A percentile compares a stretch with the other conserved stretches of the same genome.
Evolutionary conservation across 2,329 filamentous ascomycete genomes (phyloP).

Genomic region (Colletotrichum cereale): DNA sequence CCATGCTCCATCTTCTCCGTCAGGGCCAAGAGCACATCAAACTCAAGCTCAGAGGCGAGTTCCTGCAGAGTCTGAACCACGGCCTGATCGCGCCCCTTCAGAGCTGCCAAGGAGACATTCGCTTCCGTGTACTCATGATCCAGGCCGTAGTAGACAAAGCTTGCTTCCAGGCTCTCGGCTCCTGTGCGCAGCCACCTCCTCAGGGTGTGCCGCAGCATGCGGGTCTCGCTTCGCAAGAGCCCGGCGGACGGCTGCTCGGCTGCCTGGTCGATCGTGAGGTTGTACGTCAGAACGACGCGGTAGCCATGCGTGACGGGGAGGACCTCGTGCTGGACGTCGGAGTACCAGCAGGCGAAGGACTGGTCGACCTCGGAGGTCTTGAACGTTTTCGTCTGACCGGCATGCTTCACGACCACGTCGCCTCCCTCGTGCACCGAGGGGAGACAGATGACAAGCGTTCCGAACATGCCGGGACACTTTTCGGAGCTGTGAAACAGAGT

Average conservation of each 20-base stretch:
- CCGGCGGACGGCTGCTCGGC: slow-evolving; percentile 42
- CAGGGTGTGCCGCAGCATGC: slow-evolving; percentile 43
- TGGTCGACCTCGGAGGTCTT: slow-evolving; percentile 45
- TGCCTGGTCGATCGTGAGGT: slow-evolving; percentile 52
- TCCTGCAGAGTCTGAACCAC: slow-evolving; percentile 45
- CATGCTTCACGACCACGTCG: slow-evolving; percentile 54
- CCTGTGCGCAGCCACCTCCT: slow-evolving; percentile 45
- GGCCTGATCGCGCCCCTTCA: slow-evolving; percentile 48
- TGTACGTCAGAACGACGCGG: slow-evolving; percentile 66
- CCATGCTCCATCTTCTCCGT: slow-evolving; percentile 48
- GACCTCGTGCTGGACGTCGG: slow-evolving; percentile 66
- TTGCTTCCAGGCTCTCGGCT: not conserved
- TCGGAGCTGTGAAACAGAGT: slow-evolving; percentile 51
- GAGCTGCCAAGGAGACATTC: slow-evolving; percentile 45
- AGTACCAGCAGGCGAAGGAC: slow-evolving; percentile 57
- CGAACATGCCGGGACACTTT: slow-evolving; percentile 62
- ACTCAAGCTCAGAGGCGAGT: slow-evolving; percentile 43
- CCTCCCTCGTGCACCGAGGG: slow-evolving; percentile 63
- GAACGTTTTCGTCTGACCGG: slow-evolving; percentile 49
- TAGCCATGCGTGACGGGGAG: slow-evolving; percentile 60
- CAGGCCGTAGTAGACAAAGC: slow-evolving; percentile 48
- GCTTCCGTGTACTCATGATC: slow-evolving; percentile 51
- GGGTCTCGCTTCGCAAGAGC: slow-evolving; percentile 19
- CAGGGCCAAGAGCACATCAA: slow-evolving; percentile 50
- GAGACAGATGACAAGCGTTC: slow-evolving; percentile 62